Evolutionary conservation across 2,329 filamentous ascomycete species (phyloP).

Genomic region (Tolypocladium endophyticum): DNA sequence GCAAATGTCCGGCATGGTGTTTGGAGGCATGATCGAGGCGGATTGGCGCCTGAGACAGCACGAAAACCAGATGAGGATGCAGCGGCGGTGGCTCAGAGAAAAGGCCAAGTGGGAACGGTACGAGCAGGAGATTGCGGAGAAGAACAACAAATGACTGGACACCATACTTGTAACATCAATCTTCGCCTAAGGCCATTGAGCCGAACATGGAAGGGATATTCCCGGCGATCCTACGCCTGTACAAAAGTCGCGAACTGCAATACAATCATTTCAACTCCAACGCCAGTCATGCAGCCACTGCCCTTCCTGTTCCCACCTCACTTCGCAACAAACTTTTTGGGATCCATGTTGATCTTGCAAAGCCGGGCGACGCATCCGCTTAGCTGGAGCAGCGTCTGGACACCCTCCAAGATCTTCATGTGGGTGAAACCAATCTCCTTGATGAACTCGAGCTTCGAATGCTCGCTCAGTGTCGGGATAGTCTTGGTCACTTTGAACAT

Average conservation of each 20-base stretch:
- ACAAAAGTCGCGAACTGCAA: background rate
- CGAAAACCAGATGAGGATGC: constrained; percentile 53
- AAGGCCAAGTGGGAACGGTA: constrained; percentile 59
- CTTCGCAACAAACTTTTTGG: constrained; percentile 57
- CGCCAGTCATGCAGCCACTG: constrained; percentile 12
- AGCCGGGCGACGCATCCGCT: constrained; percentile 86
- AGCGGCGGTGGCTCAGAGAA: constrained; percentile 53
- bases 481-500: constrained; percentile 99
- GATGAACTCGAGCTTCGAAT: constrained; percentile 94
- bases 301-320: constrained; percentile 10
- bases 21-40: constrained; percentile 67
- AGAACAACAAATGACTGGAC: constrained; percentile 21
- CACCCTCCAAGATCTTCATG: constrained; percentile 97
- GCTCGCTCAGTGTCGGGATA: constrained; percentile 82
- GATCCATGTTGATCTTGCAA: constrained; percentile 95
- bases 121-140: constrained; percentile 46
- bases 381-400: constrained; percentile 88
- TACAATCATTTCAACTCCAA: constrained; percentile 14
- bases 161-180: background rate
- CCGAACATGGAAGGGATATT: background rate
- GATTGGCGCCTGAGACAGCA: constrained; percentile 58
- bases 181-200: background rate
- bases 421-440: constrained; percentile 98
- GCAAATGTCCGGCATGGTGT: constrained; percentile 78
- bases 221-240: background rate